A percentile compares a stretch with the other conserved stretches of the same genome.
phyloP scores from a whole-genome alignment of 352 stramenopile genomes.

The Globisporangium barbulae region DNA sequence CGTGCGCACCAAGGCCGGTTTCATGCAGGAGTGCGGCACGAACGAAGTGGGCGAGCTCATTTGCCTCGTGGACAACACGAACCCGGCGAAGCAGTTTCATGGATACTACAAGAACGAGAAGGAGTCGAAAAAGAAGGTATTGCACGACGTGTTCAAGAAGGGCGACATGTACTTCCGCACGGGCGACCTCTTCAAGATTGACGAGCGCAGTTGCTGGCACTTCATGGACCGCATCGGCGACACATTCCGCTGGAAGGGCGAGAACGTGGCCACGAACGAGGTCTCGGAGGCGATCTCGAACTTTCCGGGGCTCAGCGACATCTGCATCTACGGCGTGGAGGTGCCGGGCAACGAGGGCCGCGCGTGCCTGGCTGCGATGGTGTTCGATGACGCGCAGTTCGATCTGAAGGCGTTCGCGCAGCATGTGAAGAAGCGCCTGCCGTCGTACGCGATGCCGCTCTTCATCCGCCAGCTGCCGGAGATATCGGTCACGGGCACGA shows the following conservation, averaged over 20 bases:
- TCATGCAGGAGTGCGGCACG: constrained; percentile 39
- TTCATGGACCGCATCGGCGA: constrained; percentile 91
- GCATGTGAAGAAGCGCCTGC: constrained; percentile 45
- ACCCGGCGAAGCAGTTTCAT: constrained; percentile 72
- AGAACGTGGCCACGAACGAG: constrained; percentile 92
- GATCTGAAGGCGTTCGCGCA: constrained; percentile 53
- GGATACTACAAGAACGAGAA: constrained; percentile 83
- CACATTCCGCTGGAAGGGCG: constrained; percentile 93
- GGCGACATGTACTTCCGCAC: constrained; percentile 90
- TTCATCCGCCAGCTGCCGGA: constrained; percentile 77
- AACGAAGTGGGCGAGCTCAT: constrained; percentile 81
- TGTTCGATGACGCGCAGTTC: constrained; percentile 59
- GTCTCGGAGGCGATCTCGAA: constrained; percentile 76
- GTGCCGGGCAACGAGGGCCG: constrained; percentile 76
- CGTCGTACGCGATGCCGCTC: constrained; percentile 76
- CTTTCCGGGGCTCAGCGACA: constrained; percentile 71
- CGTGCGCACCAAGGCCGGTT: constrained; percentile 45
- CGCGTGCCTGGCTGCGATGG: constrained; percentile 83
- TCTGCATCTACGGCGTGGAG: constrained; percentile 75
- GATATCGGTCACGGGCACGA: constrained; percentile 86
- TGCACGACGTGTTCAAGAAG: constrained; percentile 75
- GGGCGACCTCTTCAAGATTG: constrained; percentile 87
- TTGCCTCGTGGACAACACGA: constrained; percentile 39
- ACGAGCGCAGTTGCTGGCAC: constrained; percentile 75
- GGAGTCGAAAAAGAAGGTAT: constrained; percentile 85